Evolutionary conservation across 1,139 yeast genomes (phyloP), one percentile per base, ranked within the genome.

Genomic region (Arxiozyma heterogenica): DNA sequence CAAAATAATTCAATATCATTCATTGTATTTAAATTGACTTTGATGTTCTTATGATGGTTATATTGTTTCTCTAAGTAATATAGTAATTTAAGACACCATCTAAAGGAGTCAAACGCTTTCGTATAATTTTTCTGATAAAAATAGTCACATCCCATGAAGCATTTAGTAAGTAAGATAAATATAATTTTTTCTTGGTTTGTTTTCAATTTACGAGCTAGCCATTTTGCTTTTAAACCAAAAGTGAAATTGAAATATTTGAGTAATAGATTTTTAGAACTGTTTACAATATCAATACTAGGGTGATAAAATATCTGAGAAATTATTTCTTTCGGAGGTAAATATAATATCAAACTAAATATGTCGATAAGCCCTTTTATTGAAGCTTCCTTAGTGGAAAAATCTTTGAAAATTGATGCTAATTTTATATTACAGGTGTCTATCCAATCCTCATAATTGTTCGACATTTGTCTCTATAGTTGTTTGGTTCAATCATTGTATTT

Each of bases 51-150:
- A 38, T 39, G 21, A 22, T 15, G 11, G 21, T 47, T 47, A 21
- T 38, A 18, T 17, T 47, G 38, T 41, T 49, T 50, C 47, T 58
- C 50, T n/a, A 57, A 42, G 42, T 58, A 57, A 23, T 55, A 59
- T 21, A 62, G 38, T 43, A 61, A 58, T 51, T 60, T 64, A 22
- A 62, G 41, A 34, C 59, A 58, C 63, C 64, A 61, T 15, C 62
- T 58, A 51, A 59, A 59, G 8, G 54, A 54, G 22, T 51, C 53
- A 50, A 61, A 58, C 1, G 59, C 58, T n/a, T 55, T 49, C 30
- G 51, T 48, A 44, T 54, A 57, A 2, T 57, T 53, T 4, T 54
- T 44, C 42, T 58, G 58, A 44, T 57, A 55, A 41, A 46, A 51
- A 41, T 51, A 23, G 48, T 55, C n/a, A 17, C 18, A 42, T 11